phyloP scores from a whole-genome alignment of 768 basidiomycete species.

The Rhodocollybia butyracea region DNA sequence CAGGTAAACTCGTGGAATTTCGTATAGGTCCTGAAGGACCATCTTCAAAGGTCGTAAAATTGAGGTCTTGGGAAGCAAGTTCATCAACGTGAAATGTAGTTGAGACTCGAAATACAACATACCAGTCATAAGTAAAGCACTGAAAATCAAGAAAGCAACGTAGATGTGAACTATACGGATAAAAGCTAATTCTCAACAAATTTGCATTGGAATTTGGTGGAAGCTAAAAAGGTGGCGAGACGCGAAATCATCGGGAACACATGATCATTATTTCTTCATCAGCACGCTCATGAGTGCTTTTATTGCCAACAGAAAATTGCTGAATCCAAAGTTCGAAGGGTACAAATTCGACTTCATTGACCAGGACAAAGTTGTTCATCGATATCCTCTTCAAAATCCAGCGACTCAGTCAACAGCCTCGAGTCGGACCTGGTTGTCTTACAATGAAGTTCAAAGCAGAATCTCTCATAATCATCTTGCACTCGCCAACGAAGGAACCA shows the following conservation, averaged over 20 bases:
- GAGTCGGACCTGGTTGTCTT: conserved; percentile 59
- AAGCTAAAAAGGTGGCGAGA: no score
- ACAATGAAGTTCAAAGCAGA: conserved; percentile 80
- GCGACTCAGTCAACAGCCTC: conserved; percentile 61
- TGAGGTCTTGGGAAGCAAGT: conserved; percentile 1
- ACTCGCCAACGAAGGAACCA: conserved; percentile 39
- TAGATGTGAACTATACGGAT: neutral
- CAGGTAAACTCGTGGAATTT: conserved; percentile 1
- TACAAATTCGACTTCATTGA: conserved; percentile 68
- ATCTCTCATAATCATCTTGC: conserved; percentile 82
- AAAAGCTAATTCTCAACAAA: neutral
- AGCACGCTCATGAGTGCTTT: conserved; percentile 4
- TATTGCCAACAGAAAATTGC: conserved; percentile 24
- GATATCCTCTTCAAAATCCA: conserved; percentile 50
- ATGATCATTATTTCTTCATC: neutral
- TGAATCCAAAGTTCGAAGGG: conserved; percentile 84
- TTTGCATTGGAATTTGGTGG: neutral
- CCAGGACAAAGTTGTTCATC: conserved; percentile 51
- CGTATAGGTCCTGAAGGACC: conserved; percentile 1
- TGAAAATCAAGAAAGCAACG: neutral
- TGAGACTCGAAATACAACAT: neutral
- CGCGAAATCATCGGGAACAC: neutral
- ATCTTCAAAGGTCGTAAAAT: neutral
- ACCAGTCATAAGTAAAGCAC: neutral
- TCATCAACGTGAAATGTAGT: neutral